Evolutionary conservation across 495 filamentous ascomycete species (phyloP).

Genomic region (Penicillium herquei): DNA sequence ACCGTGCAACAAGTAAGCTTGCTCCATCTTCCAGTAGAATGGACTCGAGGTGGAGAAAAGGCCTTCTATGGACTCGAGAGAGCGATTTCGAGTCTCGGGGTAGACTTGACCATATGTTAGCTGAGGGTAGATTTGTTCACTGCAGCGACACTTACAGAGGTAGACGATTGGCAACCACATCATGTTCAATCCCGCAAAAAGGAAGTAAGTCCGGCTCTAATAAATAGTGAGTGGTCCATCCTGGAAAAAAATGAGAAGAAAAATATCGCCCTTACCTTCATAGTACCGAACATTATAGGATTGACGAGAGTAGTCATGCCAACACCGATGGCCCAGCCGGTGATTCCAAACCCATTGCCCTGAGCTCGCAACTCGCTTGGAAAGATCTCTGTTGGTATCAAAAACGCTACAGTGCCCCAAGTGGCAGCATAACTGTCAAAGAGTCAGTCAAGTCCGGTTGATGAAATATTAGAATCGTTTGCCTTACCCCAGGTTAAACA

Average conservation of each 20-base stretch:
- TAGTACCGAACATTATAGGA: slow-evolving; percentile 46
- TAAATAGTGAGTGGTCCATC: slow-evolving; percentile 3
- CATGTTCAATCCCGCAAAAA: slow-evolving; percentile 54
- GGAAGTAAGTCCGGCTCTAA: slow-evolving; percentile 49
- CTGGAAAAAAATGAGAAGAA: not conserved
- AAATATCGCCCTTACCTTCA: slow-evolving; percentile 23
- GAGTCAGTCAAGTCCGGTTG: not conserved
- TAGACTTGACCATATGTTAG: slow-evolving; percentile 37
- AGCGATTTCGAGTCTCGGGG: slow-evolving; percentile 56
- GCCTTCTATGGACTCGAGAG: slow-evolving; percentile 58
- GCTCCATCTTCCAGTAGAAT: slow-evolving; percentile 41
- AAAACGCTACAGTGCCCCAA: slow-evolving; percentile 55
- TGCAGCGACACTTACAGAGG: slow-evolving; percentile 26
- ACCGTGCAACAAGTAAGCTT: slow-evolving; percentile 33
- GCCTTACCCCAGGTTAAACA: slow-evolving; percentile 47
- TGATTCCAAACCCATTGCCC: slow-evolving; percentile 56
- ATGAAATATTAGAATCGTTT: too few species aligned
- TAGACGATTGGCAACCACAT: slow-evolving; percentile 53
- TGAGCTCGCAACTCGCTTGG: slow-evolving; percentile 51
- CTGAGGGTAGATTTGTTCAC: not conserved
- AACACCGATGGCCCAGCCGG: slow-evolving; percentile 57
- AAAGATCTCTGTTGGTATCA: slow-evolving; percentile 55
- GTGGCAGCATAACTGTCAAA: slow-evolving; percentile 46
- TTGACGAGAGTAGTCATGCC: slow-evolving; percentile 55
- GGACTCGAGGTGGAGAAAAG: slow-evolving; percentile 45